Conservation (phyloP, 2,329 filamentous ascomycete genomes). For the Aspergillus tamarii region DNA sequence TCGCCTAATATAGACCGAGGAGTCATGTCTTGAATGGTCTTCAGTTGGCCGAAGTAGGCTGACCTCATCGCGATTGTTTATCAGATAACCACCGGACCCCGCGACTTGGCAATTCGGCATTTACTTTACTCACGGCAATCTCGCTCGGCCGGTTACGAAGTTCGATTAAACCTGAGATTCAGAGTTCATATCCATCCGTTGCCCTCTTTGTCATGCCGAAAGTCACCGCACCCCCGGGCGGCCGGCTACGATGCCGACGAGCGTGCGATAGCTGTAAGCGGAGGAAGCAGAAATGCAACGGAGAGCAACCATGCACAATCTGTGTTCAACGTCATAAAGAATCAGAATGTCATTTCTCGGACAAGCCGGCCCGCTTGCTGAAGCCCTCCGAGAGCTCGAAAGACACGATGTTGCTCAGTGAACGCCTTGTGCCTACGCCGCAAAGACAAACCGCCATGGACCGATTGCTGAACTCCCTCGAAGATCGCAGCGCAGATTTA, state of each 20-base stretch:
- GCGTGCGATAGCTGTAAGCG: conserved; percentile 52
- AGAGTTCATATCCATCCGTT: not conserved
- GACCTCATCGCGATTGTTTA: not conserved
- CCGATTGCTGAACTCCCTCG: conserved; percentile 35
- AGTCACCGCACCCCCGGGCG: conserved; percentile 33
- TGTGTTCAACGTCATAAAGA: conserved; percentile 49
- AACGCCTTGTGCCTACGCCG: conserved; percentile 32
- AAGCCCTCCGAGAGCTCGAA: conserved; percentile 29
- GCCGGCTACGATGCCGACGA: conserved; percentile 39
- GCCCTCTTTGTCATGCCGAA: conserved; percentile 29
- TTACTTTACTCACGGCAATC: not conserved
- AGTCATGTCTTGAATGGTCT: not conserved
- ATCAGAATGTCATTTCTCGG: conserved; percentile 46
- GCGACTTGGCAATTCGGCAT: not conserved
- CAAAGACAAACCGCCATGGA: conserved; percentile 40
- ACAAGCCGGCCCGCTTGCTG: conserved; percentile 40
- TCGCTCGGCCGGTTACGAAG: not conserved
- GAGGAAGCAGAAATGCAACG: conserved; percentile 57
- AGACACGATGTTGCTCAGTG: conserved; percentile 38
- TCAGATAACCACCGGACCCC: not conserved
- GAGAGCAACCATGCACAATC: conserved; percentile 55
- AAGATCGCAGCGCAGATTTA: conserved; percentile 33
- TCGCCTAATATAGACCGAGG: not conserved
- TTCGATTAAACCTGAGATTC: not conserved
- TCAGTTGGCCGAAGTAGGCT: not conserved